These are phyloP conservation scores for Pinus taeda DNA, from an alignment of 75 land plant species.

Conservation along the genomic window DNA sequence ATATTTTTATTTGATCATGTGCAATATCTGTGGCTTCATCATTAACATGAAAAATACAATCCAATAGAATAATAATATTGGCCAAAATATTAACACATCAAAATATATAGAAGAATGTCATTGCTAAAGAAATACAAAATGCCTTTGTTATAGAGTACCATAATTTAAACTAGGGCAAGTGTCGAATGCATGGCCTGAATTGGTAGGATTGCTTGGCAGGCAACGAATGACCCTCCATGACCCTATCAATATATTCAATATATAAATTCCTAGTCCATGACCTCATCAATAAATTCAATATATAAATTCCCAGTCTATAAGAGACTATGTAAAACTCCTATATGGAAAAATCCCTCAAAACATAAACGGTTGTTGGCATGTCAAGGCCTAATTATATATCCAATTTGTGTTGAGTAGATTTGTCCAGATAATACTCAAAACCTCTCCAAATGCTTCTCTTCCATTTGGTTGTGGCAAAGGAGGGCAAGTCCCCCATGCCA, in stretches of 20 bases:
- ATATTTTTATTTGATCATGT: no score
- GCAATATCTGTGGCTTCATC: no score
- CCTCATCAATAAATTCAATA: slow-evolving; percentile 62
- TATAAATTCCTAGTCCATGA: no score
- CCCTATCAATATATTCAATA: background rate
- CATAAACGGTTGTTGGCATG: slow-evolving; percentile 28
- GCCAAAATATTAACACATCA: no score
- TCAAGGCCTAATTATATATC: slow-evolving; percentile 47
- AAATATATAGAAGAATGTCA: no score
- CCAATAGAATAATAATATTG: no score
- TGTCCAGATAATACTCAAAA: slow-evolving; percentile 65
- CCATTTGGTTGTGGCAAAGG: slow-evolving; percentile 22
- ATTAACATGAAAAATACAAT: no score
- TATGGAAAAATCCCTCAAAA: slow-evolving; percentile 38
- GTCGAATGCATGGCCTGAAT: slow-evolving; percentile 58
- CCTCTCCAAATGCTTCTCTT: slow-evolving; percentile 18
- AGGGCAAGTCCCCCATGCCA: slow-evolving; percentile 1
- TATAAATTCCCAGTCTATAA: slow-evolving; percentile 68
- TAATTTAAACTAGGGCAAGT: slow-evolving; percentile 68
- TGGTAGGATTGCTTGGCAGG: slow-evolving; percentile 46
- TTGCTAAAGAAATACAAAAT: background rate
- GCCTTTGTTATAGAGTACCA: slow-evolving; percentile 23
- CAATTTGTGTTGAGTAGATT: slow-evolving; percentile 32
- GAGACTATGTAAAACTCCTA: slow-evolving; percentile 72
- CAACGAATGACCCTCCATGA: slow-evolving; percentile 48